Conservation (phyloP, 2,329 filamentous ascomycete genomes). For the Colletotrichum gigasporum region DNA sequence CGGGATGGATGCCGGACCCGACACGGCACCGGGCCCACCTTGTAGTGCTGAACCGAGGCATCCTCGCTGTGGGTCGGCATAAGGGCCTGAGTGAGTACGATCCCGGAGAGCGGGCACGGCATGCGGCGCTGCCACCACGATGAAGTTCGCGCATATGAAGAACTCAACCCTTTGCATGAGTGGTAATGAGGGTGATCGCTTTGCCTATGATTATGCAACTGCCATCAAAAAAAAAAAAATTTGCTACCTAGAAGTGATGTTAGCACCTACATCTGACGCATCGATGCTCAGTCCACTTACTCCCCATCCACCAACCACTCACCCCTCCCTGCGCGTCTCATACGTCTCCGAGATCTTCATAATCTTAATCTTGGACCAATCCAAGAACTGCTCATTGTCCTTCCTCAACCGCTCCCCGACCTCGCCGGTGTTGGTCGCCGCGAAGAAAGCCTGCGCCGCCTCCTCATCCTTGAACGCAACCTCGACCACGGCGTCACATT, state of each 20-base stretch:
- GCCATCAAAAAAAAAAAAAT: too few species aligned
- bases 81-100: not conserved
- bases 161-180: too few species aligned
- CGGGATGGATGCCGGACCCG: not conserved
- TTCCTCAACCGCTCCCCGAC: not conserved
- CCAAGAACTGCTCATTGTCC: conserved; percentile 13
- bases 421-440: not conserved
- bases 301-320: not conserved
- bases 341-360: conserved; percentile 10
- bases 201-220: too few species aligned
- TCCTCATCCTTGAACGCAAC: conserved; percentile 32
- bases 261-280: too few species aligned
- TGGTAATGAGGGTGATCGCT: too few species aligned
- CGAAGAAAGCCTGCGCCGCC: conserved; percentile 20
- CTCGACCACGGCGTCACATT: conserved; percentile 35
- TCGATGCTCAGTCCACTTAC: too few species aligned
- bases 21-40: not conserved
- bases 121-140: too few species aligned
- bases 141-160: too few species aligned
- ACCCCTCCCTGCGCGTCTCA: not conserved
- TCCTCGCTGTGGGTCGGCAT: not conserved
- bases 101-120: not conserved
- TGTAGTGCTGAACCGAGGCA: not conserved
- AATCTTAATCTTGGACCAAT: conserved; percentile 2
- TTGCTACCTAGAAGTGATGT: too few species aligned